Evolutionary conservation across 495 filamentous ascomycete genomes (phyloP).

Genomic region (Elasticomyces elasticus): DNA sequence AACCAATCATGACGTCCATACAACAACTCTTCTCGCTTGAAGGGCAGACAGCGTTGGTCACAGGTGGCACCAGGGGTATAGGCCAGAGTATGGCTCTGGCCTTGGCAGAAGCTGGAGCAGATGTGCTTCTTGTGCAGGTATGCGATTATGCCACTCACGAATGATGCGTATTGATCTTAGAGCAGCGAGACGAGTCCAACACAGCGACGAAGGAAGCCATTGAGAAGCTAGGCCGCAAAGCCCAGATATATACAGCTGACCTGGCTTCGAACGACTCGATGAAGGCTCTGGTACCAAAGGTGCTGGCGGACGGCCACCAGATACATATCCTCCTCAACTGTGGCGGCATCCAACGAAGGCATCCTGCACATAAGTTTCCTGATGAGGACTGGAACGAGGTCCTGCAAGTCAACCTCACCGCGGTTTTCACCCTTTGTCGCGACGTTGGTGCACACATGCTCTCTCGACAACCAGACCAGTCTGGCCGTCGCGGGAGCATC

Average conservation of each 20-base stretch:
- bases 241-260: constrained; percentile 60
- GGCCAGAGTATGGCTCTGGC: constrained; percentile 75
- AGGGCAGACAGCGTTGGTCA: constrained; percentile 72
- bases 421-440: constrained; percentile 73
- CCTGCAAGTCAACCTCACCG: constrained; percentile 72
- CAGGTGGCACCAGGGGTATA: constrained; percentile 81
- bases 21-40: constrained; percentile 34
- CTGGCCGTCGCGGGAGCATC: constrained; percentile 59
- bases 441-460: constrained; percentile 84
- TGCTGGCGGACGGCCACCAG: constrained; percentile 48
- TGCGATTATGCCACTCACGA: not conserved
- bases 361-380: constrained; percentile 69
- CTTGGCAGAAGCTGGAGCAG: constrained; percentile 73
- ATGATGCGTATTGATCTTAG: not conserved
- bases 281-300: constrained; percentile 46
- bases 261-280: constrained; percentile 55
- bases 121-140: constrained; percentile 58
- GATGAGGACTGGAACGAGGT: constrained; percentile 77
- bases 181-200: constrained; percentile 55
- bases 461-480: constrained; percentile 41
- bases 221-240: constrained; percentile 55
- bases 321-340: constrained; percentile 70
- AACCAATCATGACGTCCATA: constrained; percentile 27
- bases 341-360: constrained; percentile 74
- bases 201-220: constrained; percentile 53